Conservation (phyloP, 768 basidiomycete species). For the Plicaturopsis crispa region DNA sequence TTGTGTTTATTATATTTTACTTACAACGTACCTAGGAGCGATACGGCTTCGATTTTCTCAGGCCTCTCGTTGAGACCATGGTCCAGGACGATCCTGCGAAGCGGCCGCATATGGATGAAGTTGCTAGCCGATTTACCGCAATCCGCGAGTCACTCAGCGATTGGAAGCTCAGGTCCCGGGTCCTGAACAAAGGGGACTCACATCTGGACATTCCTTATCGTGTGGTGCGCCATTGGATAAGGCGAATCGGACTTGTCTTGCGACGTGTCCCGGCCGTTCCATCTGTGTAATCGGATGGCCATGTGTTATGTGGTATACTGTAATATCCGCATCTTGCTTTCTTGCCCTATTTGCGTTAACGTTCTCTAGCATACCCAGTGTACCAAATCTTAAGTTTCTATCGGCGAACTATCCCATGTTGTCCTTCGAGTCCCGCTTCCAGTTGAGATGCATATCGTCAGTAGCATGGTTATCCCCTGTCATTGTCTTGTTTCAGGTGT, state of each 20-base stretch:
- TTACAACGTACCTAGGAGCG: constrained; percentile 4
- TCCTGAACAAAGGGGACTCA: constrained; percentile 9
- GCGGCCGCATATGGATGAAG: constrained; percentile 30
- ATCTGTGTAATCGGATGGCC: neutral
- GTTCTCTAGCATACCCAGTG: too few relatives aligned
- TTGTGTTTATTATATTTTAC: neutral
- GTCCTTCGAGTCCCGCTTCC: too few relatives aligned
- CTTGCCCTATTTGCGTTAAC: too few relatives aligned
- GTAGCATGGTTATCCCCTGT: too few relatives aligned
- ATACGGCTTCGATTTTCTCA: constrained; percentile 22
- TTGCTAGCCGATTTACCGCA: constrained; percentile 18
- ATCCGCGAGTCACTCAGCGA: constrained; percentile 13
- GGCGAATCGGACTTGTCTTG: constrained; percentile 11
- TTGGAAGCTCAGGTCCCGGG: constrained; percentile 21
- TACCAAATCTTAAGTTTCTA: too few relatives aligned
- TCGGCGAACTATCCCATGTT: too few relatives aligned
- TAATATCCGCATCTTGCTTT: too few relatives aligned
- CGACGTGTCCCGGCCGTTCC: constrained; percentile 15
- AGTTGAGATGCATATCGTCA: too few relatives aligned
- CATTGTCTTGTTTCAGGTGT: too few relatives aligned
- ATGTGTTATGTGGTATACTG: too few relatives aligned
- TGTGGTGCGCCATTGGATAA: constrained; percentile 15
- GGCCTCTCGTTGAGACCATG: constrained; percentile 27
- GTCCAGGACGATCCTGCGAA: constrained; percentile 23
- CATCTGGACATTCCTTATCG: constrained; percentile 6